A percentile compares a stretch with the other conserved stretches of the same genome.
phyloP scores from a whole-genome alignment of 805 yeast genomes.

The Metschnikowia vanudenii region DNA sequence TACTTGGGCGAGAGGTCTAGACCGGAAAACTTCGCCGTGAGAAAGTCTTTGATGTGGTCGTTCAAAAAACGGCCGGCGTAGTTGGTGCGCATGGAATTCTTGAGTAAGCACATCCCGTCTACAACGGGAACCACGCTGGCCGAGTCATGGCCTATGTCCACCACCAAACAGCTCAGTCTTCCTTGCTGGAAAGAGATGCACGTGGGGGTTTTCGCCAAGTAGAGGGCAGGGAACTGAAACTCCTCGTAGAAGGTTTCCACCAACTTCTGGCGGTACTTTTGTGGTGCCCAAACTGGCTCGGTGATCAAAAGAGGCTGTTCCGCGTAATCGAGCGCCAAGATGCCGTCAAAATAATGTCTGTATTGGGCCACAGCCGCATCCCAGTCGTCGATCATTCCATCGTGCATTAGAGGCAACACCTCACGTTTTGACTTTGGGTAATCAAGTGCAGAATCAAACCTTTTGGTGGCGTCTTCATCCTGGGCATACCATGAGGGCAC shows the following conservation, averaged over 20 bases:
- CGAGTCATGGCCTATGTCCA: conserved; percentile 80
- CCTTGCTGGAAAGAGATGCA: conserved; percentile 88
- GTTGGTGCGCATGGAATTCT: conserved; percentile 66
- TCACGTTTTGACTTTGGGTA: conserved; percentile 52
- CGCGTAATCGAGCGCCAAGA: conserved; percentile 49
- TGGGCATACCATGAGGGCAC: conserved; percentile 65
- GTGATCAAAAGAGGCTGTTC: conserved; percentile 80
- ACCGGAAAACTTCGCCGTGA: conserved; percentile 29
- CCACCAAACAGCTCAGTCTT: conserved; percentile 80
- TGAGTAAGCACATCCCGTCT: conserved; percentile 75
- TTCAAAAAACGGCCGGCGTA: conserved; percentile 70
- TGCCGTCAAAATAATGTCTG: conserved; percentile 53
- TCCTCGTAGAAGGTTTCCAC: conserved; percentile 71
- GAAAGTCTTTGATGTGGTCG: conserved; percentile 47
- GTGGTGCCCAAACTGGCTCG: conserved; percentile 84
- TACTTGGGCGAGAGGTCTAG: conserved; percentile 40
- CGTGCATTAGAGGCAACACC: conserved; percentile 56
- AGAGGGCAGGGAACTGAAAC: conserved; percentile 75
- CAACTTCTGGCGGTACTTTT: conserved; percentile 61
- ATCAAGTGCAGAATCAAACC: conserved; percentile 44
- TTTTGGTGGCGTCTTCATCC: conserved; percentile 20
- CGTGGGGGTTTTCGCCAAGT: conserved; percentile 78
- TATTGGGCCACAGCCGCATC: conserved; percentile 79
- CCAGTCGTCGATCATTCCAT: conserved; percentile 76
- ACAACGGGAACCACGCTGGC: conserved; percentile 77